These are phyloP conservation scores for Mycena haematopus DNA, from an alignment of 768 basidiomycete species.

Conservation along the genomic window DNA sequence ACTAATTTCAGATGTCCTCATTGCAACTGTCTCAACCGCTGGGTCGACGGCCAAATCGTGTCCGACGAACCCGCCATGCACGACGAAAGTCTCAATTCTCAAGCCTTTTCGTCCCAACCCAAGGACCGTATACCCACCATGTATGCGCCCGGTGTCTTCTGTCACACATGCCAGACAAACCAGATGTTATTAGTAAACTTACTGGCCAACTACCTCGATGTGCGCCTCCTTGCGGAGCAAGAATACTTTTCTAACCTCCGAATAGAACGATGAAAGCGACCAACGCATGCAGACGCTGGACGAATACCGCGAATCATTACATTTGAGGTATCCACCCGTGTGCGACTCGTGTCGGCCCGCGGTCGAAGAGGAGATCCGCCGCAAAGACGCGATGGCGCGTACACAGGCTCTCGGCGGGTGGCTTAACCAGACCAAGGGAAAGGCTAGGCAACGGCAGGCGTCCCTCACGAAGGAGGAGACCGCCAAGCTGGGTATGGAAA, in stretches of 20 bases:
- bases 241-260: conserved; percentile 7
- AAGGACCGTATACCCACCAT: conserved; percentile 71
- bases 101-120: conserved; percentile 73
- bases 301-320: conserved; percentile 75
- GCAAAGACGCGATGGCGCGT: conserved; percentile 83
- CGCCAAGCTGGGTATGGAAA: conserved; percentile 53
- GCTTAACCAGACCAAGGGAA: conserved; percentile 71
- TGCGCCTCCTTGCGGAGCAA: conserved; percentile 43
- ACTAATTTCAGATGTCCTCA: conserved; percentile 68
- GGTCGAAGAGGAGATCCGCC: conserved; percentile 82
- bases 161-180: conserved; percentile 90
- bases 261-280: conserved; percentile 77
- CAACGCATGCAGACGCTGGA: conserved; percentile 67
- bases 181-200: conserved; percentile 88
- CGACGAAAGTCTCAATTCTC: conserved; percentile 71
- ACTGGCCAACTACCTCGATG: conserved; percentile 88
- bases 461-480: conserved; percentile 47
- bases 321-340: conserved; percentile 86
- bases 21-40: conserved; percentile 80
- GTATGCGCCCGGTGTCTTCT: conserved; percentile 73
- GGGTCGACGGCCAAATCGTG: conserved; percentile 72
- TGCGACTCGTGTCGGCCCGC: conserved; percentile 77
- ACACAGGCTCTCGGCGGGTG: conserved; percentile 76
- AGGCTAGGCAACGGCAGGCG: conserved; percentile 57
- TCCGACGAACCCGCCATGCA: conserved; percentile 92